Conservation (phyloP, 495 filamentous ascomycete species). For the Neohortaea acidophila region DNA sequence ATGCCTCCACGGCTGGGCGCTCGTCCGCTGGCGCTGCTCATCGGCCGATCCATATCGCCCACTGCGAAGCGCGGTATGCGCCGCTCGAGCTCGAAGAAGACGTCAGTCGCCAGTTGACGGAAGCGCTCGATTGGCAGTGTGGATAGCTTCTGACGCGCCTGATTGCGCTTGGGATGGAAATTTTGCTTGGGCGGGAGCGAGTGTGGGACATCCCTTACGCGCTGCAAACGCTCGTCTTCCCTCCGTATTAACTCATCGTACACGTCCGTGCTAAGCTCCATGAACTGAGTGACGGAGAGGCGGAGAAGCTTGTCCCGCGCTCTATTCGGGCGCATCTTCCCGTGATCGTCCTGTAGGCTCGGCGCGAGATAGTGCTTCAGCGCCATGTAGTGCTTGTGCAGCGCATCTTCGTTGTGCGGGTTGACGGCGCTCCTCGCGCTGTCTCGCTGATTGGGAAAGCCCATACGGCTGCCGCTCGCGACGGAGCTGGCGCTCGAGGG, state of each 20-base stretch:
- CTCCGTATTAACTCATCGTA: conserved; percentile 88
- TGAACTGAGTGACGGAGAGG: conserved; percentile 80
- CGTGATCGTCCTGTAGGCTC: conserved; percentile 56
- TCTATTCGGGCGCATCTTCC: conserved; percentile 60
- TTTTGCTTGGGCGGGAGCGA: conserved; percentile 67
- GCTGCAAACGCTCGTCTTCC: conserved; percentile 43
- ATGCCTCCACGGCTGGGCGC: conserved; percentile 33
- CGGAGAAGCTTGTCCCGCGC: conserved; percentile 86
- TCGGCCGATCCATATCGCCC: conserved; percentile 48
- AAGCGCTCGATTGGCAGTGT: conserved; percentile 74
- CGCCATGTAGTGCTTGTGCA: conserved; percentile 68
- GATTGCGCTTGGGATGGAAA: conserved; percentile 94
- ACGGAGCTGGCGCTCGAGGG: conserved; percentile 13
- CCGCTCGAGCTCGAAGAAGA: conserved; percentile 84
- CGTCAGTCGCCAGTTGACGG: conserved; percentile 82
- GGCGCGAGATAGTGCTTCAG: conserved; percentile 62
- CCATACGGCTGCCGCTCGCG: conserved; percentile 13
- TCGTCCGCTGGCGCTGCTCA: conserved; percentile 50
- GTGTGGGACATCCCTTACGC: conserved; percentile 43
- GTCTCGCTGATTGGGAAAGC: conserved; percentile 11
- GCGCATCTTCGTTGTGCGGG: conserved; percentile 38
- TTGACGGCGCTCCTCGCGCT: conserved; percentile 33
- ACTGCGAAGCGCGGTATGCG: conserved; percentile 69
- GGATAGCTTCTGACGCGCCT: conserved; percentile 83
- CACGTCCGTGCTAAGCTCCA: conserved; percentile 92